Conservation (phyloP, 306 rosid species). For the Neltuma alba region DNA sequence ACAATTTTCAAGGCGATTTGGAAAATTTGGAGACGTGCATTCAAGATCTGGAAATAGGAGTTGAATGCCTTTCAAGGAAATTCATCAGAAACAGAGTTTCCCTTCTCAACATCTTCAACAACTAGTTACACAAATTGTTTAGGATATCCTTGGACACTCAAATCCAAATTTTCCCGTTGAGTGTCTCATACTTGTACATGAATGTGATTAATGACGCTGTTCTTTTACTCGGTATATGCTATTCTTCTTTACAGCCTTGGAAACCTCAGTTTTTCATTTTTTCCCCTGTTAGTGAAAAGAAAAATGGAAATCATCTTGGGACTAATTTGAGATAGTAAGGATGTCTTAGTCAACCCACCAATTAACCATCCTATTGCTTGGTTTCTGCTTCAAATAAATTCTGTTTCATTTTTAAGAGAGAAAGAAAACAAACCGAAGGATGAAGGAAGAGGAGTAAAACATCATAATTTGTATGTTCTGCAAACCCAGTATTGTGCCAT, state of each 20-base stretch:
- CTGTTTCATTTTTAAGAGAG: too few species aligned
- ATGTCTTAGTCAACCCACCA: not conserved
- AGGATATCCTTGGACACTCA: not conserved
- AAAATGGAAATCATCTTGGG: too few species aligned
- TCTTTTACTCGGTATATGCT: too few species aligned
- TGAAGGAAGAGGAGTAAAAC: not conserved
- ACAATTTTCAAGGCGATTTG: constrained; percentile 21
- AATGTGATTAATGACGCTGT: too few species aligned
- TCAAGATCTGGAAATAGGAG: constrained; percentile 33
- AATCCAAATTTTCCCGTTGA: constrained; percentile 1
- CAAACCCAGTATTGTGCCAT: not conserved
- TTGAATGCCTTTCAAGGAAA: constrained; percentile 30
- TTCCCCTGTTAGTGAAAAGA: too few species aligned
- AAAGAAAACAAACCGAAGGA: too few species aligned
- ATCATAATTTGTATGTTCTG: not conserved
- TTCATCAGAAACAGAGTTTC: constrained; percentile 36
- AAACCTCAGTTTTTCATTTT: not conserved
- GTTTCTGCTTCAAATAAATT: too few species aligned
- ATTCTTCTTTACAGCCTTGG: not conserved
- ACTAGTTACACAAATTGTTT: constrained; percentile 9
- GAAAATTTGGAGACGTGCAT: constrained; percentile 33
- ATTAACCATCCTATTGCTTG: not conserved
- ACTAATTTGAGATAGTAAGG: not conserved
- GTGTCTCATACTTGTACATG: too few species aligned
- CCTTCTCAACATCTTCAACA: constrained; percentile 42